Percentiles rank a stretch among this genome's conserved stretches.
Conservation (phyloP, 2,329 filamentous ascomycete genomes). For the Stagonosporopsis cucurbitacearum region DNA sequence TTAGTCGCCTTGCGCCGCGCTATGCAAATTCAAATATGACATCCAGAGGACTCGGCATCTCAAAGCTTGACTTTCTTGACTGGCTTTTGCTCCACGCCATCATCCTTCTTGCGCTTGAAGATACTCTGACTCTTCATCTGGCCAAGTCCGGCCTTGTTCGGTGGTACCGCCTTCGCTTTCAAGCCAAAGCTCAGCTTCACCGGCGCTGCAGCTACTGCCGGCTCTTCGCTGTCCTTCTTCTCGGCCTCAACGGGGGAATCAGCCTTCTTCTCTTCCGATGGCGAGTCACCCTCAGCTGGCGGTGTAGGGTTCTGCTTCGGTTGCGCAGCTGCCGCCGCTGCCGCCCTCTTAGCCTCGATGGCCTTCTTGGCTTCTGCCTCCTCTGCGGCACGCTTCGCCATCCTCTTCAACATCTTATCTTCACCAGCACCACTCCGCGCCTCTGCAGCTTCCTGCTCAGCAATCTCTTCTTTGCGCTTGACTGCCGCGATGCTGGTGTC, state of each 20-base stretch:
- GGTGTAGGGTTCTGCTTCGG: slow-evolving; percentile 49
- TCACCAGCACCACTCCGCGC: slow-evolving; percentile 91
- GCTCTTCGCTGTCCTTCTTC: slow-evolving; percentile 64
- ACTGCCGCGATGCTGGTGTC: slow-evolving; percentile 90
- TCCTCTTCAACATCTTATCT: slow-evolving; percentile 79
- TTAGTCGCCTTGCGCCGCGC: slow-evolving; percentile 24
- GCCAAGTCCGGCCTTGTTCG: slow-evolving; percentile 38
- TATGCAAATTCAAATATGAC: slow-evolving; percentile 19
- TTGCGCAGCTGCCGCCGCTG: slow-evolving; percentile 42
- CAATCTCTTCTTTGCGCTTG: slow-evolving; percentile 77
- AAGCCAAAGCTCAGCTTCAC: slow-evolving; percentile 45
- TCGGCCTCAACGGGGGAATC: slow-evolving; percentile 71
- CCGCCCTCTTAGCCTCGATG: slow-evolving; percentile 53
- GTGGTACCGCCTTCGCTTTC: slow-evolving; percentile 36
- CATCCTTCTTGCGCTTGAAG: slow-evolving; percentile 45
- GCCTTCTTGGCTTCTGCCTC: slow-evolving; percentile 53
- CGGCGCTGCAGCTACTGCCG: slow-evolving; percentile 35
- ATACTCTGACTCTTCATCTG: slow-evolving; percentile 47
- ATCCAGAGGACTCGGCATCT: not conserved
- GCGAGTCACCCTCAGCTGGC: slow-evolving; percentile 40
- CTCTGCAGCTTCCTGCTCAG: slow-evolving; percentile 84
- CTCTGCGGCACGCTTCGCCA: slow-evolving; percentile 77
- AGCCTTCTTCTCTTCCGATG: slow-evolving; percentile 45
- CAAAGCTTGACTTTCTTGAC: slow-evolving; percentile 46
- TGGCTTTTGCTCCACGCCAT: slow-evolving; percentile 34